A percentile compares a stretch with the other conserved stretches of the same genome.
Evolutionary conservation across 164 flowering plant species (phyloP).

Genomic region (Liquidambar formosana): DNA sequence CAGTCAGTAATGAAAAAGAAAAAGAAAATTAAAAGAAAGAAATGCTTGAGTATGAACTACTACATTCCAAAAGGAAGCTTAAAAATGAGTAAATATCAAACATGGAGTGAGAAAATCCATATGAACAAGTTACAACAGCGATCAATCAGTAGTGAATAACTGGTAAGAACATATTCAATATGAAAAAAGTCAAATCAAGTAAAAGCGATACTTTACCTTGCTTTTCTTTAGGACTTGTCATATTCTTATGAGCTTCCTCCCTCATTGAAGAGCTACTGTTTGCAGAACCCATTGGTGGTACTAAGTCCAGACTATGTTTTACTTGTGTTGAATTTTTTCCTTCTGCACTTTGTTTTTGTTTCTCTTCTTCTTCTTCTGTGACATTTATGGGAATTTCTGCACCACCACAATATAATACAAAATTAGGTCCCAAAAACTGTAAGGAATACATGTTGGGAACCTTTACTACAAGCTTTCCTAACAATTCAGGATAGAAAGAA

Average conservation of each 20-base stretch:
- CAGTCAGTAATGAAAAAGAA: not conserved
- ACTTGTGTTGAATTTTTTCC: constrained; percentile 16
- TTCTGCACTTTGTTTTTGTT: not conserved
- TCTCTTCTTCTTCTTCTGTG: not conserved
- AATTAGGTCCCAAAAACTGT: not conserved
- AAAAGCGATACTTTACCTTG: constrained; percentile 26
- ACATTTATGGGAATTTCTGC: constrained; percentile 10
- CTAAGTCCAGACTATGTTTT: constrained; percentile 12
- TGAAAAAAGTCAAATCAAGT: not conserved
- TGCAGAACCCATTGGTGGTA: constrained; percentile 7
- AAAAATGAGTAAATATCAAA: not conserved
- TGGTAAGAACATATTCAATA: not conserved
- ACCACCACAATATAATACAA: constrained; percentile 7
- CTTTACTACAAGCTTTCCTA: not conserved
- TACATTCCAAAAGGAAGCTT: not conserved
- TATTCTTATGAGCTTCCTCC: constrained; percentile 14
- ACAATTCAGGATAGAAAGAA: not conserved
- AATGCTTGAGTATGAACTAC: too few relatives aligned
- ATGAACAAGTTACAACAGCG: not conserved
- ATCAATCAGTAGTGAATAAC: not conserved
- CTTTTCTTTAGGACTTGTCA: constrained; percentile 11
- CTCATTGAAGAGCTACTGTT: constrained; percentile 6
- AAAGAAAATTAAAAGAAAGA: too few relatives aligned
- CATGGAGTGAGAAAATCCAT: not conserved
- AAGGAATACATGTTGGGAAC: not conserved